Evolutionary conservation across 495 filamentous ascomycete genomes (phyloP), one percentile per base, ranked within the genome.

Genomic region (Hapsidospora chrysogenum): DNA sequence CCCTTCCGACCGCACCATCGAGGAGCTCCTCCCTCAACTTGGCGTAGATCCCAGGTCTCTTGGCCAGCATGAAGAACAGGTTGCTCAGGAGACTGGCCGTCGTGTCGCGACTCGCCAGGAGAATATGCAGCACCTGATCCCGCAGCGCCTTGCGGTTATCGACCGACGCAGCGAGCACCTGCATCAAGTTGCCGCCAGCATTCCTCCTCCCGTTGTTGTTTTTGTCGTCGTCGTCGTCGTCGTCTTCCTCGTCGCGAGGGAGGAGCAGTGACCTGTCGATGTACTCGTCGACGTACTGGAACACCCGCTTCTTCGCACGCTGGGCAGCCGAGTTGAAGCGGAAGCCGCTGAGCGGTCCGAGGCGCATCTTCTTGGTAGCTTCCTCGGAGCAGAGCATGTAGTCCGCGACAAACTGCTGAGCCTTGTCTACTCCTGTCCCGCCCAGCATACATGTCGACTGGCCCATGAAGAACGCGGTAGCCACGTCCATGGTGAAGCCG

Each of bases 401-500:
- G 33, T 53, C 49, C 8, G 49, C 35, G 14, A 47, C 38, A 37
- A 52, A 51, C 41, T 41, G 35, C 7, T 35, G 19, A 18, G 45
- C 44, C 8, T 38, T 45, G 14, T 37, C 48, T n/a, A n/a, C n/a
- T n/a, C n/a, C n/a, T n/a, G n/a, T n/a, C n/a, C n/a, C n/a, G n/a
- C n/a, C n/a, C 9, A 56, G 47, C 3, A 49, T 49, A 23, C 45
- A 15, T 5, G 52, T 48, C n/a, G 60, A 61, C 29, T 52, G 45
- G 14, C 76, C 76, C 44, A 82, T 76, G 21, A 80, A 61, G 43
- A 80, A 76, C 33, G 77, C 73, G 3, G 71, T 78, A 10, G 74
- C 67, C 5, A 66, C 68, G 52, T 82, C 77, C 18, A 81, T 61
- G 3, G 75, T 76, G 46, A 80, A 57, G 15, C 63, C 61, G 55